These are phyloP conservation scores for Lablab purpureus DNA, from an alignment of 306 rosid genomes.

Conservation along the genomic window DNA sequence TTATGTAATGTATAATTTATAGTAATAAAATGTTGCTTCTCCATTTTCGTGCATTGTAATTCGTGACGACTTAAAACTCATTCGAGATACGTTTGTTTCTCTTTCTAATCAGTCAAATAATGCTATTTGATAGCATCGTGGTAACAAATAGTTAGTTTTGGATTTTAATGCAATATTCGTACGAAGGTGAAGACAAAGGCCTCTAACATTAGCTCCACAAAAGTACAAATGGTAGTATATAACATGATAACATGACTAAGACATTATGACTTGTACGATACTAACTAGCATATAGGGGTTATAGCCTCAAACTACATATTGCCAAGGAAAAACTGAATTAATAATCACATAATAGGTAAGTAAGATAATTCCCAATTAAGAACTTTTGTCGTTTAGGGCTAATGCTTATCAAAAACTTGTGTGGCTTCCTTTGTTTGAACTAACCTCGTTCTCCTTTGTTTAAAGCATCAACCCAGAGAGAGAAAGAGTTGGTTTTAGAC, in stretches of 20 bases:
- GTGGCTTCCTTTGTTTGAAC: constrained; percentile 45
- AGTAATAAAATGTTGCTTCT: background rate
- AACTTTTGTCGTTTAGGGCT: constrained; percentile 56
- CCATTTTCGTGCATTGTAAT: background rate
- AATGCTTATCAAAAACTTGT: constrained; percentile 39
- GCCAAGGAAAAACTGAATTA: constrained; percentile 36
- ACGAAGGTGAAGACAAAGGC: background rate
- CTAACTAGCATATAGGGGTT: constrained; percentile 22
- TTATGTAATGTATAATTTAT: background rate
- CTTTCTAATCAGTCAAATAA: background rate
- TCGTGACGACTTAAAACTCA: background rate
- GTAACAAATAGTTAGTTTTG: background rate
- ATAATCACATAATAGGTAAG: constrained; percentile 26
- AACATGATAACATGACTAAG: background rate
- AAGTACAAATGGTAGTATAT: constrained; percentile 35
- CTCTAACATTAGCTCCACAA: background rate
- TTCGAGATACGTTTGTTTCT: background rate
- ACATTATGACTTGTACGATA: constrained; percentile 26
- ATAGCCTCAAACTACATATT: constrained; percentile 20
- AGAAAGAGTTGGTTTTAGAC: background rate
- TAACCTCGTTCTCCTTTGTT: constrained; percentile 40
- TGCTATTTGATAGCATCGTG: background rate
- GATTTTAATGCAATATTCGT: background rate
- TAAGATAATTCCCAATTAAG: constrained; percentile 51
- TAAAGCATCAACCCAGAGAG: background rate